Percentiles rank a stretch among this genome's conserved stretches.
Conservation (phyloP, 202 grass and related monocot genomes). For the Digitaria exilis region DNA sequence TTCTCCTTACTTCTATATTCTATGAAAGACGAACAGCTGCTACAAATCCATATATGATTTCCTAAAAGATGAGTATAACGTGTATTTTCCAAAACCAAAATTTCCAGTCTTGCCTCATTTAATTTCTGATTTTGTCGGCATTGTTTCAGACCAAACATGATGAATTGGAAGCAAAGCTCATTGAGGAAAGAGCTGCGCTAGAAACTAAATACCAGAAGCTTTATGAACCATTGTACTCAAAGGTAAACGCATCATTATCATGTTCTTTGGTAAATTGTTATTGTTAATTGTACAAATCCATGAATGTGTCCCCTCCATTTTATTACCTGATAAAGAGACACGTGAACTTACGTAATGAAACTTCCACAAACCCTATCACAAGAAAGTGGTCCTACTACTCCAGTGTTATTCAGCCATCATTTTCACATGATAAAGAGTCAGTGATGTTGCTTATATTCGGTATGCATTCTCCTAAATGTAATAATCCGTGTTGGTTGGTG, state of each 20-base stretch:
- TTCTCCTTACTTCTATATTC: background rate
- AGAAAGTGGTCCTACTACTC: background rate
- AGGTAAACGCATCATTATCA: slow-evolving; percentile 50
- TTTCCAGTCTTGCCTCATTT: background rate
- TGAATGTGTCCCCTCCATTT: background rate
- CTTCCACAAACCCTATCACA: background rate
- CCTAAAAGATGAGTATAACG: background rate
- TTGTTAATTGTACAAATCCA: background rate
- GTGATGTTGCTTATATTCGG: background rate
- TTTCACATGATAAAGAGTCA: background rate
- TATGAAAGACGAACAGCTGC: background rate
- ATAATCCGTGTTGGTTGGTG: background rate
- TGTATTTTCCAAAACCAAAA: background rate
- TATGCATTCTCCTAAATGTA: background rate
- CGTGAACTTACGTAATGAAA: background rate
- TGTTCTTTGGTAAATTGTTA: background rate
- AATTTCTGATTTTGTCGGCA: background rate
- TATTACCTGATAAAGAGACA: background rate
- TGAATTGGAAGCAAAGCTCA: slow-evolving; percentile 88
- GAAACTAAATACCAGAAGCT: slow-evolving; percentile 99
- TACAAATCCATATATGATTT: background rate
- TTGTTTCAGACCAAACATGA: slow-evolving; percentile 70
- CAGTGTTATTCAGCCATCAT: background rate
- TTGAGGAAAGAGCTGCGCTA: slow-evolving; percentile 88
- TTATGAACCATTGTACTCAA: slow-evolving; percentile 88